Evolutionary conservation across 2,329 filamentous ascomycete species (phyloP).

Genomic region (Xylariaceae sp.): DNA sequence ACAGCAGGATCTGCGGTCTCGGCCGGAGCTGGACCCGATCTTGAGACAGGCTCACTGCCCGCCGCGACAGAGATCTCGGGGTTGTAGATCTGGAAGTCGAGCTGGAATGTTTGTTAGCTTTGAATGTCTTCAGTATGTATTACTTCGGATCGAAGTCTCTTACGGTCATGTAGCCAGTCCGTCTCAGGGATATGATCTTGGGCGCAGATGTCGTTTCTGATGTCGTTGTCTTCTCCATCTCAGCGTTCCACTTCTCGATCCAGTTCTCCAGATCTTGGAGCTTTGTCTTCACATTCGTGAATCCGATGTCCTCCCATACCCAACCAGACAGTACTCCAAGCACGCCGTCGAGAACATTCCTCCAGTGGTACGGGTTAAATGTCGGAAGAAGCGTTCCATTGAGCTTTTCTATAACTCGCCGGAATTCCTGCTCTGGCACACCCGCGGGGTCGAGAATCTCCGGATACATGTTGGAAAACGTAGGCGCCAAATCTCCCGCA

Average conservation of each 20-base stretch:
- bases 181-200: conserved; percentile 69
- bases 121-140: conserved; percentile 14
- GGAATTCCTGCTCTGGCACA: conserved; percentile 80
- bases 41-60: conserved; percentile 40
- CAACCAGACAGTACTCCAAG: conserved; percentile 83
- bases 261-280: conserved; percentile 68
- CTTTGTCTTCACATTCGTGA: conserved; percentile 68
- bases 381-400: conserved; percentile 72
- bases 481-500: conserved; percentile 82
- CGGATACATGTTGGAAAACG: conserved; percentile 91
- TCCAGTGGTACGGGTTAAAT: conserved; percentile 70
- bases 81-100: conserved; percentile 77
- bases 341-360: conserved; percentile 74
- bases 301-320: conserved; percentile 87
- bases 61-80: conserved; percentile 60
- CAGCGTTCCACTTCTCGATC: conserved; percentile 80
- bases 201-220: conserved; percentile 52
- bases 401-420: conserved; percentile 71
- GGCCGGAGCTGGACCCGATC: conserved; percentile 25
- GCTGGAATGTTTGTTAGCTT: conserved; percentile 39
- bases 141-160: conserved; percentile 28
- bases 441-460: conserved; percentile 86
- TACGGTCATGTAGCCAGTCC: conserved; percentile 83
- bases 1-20: conserved; percentile 5
- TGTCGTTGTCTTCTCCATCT: conserved; percentile 54